phyloP scores from a whole-genome alignment of 768 basidiomycete genomes.

The Pleurotus sapidus region DNA sequence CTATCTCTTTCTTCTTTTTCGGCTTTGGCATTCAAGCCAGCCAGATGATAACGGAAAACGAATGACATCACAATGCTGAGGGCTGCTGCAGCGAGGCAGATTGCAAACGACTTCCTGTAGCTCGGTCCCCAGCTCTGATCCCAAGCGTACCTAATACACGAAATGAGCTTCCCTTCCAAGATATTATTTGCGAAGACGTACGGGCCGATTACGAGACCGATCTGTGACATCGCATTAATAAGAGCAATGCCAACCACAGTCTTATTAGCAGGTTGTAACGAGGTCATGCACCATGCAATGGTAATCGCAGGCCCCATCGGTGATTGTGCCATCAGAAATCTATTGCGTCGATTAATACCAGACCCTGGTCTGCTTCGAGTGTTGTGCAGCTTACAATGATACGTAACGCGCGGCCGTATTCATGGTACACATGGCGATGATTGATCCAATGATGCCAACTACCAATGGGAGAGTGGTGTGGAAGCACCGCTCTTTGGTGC shows the following conservation, averaged over 20 bases:
- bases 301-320: neutral
- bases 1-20: conserved; percentile 4
- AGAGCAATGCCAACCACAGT: neutral
- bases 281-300: conserved; percentile 15
- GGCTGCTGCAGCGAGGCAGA: conserved; percentile 63
- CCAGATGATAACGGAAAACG: conserved; percentile 42
- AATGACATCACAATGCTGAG: conserved; percentile 50
- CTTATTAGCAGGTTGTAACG: conserved; percentile 25
- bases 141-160: neutral
- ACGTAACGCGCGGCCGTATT: conserved; percentile 6
- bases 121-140: conserved; percentile 6
- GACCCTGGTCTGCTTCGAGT: neutral
- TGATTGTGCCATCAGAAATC: conserved; percentile 7
- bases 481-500: conserved; percentile 3
- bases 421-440: conserved; percentile 5
- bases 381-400: neutral
- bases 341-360: neutral
- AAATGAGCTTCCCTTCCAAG: neutral
- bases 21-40: conserved; percentile 27
- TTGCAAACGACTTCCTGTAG: conserved; percentile 52
- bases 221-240: conserved; percentile 5
- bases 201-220: conserved; percentile 5
- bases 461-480: conserved; percentile 1
- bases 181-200: neutral
- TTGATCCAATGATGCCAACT: neutral